Evolutionary conservation across 176 grass and related monocot genomes (phyloP).

Genomic region (Triticum dicoccoides): DNA sequence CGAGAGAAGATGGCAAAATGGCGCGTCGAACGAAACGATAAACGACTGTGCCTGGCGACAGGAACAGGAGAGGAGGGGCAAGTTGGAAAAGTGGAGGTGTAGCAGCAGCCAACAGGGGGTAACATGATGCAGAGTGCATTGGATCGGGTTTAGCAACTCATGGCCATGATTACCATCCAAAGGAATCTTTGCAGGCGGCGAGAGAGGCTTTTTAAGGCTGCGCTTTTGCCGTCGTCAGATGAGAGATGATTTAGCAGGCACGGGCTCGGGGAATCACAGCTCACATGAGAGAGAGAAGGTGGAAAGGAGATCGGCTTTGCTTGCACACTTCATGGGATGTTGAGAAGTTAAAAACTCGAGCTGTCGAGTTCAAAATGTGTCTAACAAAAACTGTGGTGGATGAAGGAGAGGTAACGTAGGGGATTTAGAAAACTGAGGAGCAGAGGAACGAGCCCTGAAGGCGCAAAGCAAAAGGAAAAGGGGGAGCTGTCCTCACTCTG

Average conservation of each 20-base stretch:
- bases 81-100: slow-evolving; percentile 33
- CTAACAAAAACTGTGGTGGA: background rate
- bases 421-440: background rate
- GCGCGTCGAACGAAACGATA: slow-evolving; percentile 42
- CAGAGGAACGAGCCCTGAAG: slow-evolving; percentile 9
- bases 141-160: slow-evolving; percentile 12
- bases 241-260: slow-evolving; percentile 3
- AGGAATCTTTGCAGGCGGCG: slow-evolving; percentile 47
- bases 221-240: background rate
- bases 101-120: slow-evolving; percentile 13
- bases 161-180: slow-evolving; percentile 44
- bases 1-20: slow-evolving; percentile 9
- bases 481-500: slow-evolving; percentile 9
- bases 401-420: background rate
- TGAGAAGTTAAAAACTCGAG: background rate
- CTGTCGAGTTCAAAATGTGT: background rate
- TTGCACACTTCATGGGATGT: background rate
- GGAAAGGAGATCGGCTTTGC: slow-evolving; percentile 16
- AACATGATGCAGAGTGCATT: slow-evolving; percentile 30
- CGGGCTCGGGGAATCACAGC: slow-evolving; percentile 4
- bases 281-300: slow-evolving; percentile 8
- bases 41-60: background rate
- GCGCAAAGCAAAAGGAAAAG: slow-evolving; percentile 32
- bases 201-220: slow-evolving; percentile 38
- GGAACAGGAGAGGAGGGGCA: background rate